Percentiles rank a stretch among this genome's conserved stretches.
Evolutionary conservation across 1,139 yeast genomes (phyloP).

Genomic region (Lodderomyces theae): DNA sequence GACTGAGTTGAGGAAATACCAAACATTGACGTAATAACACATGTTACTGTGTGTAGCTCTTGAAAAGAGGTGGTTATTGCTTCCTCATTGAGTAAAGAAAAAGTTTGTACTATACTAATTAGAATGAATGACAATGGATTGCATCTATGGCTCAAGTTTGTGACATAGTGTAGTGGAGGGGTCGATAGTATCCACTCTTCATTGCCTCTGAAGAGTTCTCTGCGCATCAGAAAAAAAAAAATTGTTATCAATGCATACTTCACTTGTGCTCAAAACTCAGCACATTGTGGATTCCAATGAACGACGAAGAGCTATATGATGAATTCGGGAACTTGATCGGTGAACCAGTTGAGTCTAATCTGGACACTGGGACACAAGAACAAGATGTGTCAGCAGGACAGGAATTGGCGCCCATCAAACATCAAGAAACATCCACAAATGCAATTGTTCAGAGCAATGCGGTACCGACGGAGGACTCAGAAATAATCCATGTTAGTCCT

Average conservation of each 20-base stretch:
- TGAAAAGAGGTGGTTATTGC: too few relatives aligned
- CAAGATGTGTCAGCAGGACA: slow-evolving; percentile 18
- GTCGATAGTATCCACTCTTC: too few relatives aligned
- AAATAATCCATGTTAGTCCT: slow-evolving; percentile 28
- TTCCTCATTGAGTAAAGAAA: too few relatives aligned
- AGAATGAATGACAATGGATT: slow-evolving; percentile 5
- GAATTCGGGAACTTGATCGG: slow-evolving; percentile 82
- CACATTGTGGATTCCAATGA: too few relatives aligned
- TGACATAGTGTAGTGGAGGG: background rate
- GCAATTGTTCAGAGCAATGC: slow-evolving; percentile 11
- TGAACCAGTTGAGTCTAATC: slow-evolving; percentile 32
- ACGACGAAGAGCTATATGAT: slow-evolving; percentile 55
- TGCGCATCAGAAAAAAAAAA: background rate
- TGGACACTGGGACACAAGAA: slow-evolving; percentile 37
- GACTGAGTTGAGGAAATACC: slow-evolving; percentile 76
- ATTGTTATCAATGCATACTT: too few relatives aligned
- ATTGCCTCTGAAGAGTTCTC: too few relatives aligned
- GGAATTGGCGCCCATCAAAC: slow-evolving; percentile 1
- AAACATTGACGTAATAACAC: slow-evolving; percentile 35
- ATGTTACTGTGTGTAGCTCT: too few relatives aligned
- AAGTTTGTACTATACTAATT: slow-evolving; percentile 10
- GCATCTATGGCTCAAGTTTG: too few relatives aligned
- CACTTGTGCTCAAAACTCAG: background rate
- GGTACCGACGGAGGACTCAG: slow-evolving; percentile 9
- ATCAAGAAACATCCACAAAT: too few relatives aligned